phyloP scores from a whole-genome alignment of 441 rosid species.

The Macaranga tanarius region DNA sequence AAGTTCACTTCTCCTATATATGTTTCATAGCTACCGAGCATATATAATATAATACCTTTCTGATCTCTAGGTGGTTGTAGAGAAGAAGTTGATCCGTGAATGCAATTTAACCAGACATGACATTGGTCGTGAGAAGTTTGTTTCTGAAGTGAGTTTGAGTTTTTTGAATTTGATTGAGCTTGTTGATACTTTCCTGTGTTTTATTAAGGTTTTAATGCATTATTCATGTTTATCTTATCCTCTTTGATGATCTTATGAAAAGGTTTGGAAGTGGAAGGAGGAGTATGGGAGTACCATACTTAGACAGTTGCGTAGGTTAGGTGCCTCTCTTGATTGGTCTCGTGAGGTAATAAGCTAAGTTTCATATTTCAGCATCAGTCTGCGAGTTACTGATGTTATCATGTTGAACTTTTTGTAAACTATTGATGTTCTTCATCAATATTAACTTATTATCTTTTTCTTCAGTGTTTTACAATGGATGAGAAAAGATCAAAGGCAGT shows the following conservation, averaged over 20 bases:
- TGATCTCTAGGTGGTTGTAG: slow-evolving; percentile 64
- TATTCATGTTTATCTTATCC: background rate
- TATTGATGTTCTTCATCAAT: background rate
- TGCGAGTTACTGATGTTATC: background rate
- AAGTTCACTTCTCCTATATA: background rate
- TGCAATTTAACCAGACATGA: slow-evolving; percentile 70
- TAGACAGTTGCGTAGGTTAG: slow-evolving; percentile 63
- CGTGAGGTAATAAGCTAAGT: slow-evolving; percentile 63
- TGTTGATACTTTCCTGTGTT: background rate
- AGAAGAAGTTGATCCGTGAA: slow-evolving; percentile 76
- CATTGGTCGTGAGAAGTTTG: slow-evolving; percentile 73
- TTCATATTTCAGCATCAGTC: background rate
- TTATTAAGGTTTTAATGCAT: slow-evolving; percentile 1
- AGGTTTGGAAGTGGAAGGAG: slow-evolving; percentile 96
- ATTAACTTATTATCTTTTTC: slow-evolving; percentile 12
- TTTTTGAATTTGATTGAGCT: background rate
- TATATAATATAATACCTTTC: background rate
- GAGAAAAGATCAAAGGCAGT: slow-evolving; percentile 84
- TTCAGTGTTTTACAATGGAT: slow-evolving; percentile 94
- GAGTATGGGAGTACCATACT: slow-evolving; percentile 74
- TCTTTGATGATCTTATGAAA: slow-evolving; percentile 27
- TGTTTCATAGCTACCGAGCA: background rate
- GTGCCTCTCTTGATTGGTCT: slow-evolving; percentile 97
- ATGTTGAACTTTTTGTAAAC: background rate
- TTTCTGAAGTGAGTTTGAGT: slow-evolving; percentile 54